phyloP scores from a whole-genome alignment of 2,329 filamentous ascomycete genomes.

The Fusarium irregulare region DNA sequence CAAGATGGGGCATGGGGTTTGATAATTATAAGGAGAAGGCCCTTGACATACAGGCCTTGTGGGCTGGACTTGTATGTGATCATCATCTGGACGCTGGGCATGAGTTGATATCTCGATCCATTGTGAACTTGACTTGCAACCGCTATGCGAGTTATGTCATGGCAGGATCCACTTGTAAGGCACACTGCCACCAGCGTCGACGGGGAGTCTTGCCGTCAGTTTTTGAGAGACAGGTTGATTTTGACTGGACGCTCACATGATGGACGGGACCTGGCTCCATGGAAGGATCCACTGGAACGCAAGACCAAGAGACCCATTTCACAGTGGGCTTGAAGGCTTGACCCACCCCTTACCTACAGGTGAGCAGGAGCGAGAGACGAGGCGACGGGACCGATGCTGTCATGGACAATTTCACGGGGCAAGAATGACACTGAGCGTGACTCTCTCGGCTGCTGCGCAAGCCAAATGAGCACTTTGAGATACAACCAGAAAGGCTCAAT shows the following conservation, averaged over 20 bases:
- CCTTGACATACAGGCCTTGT: not conserved
- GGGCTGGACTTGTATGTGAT: not conserved
- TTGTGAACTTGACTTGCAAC: not conserved
- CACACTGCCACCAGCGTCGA: conserved; percentile 2
- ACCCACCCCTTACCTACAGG: conserved; percentile 23
- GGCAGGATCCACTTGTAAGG: conserved; percentile 30
- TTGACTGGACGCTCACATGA: conserved; percentile 4
- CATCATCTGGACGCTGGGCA: conserved; percentile 31
- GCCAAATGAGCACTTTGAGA: conserved; percentile 22
- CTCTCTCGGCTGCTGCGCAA: conserved; percentile 27
- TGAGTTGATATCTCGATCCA: conserved; percentile 32
- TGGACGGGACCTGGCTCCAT: not conserved
- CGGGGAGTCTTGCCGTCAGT: conserved; percentile 8
- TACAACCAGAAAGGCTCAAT: not conserved
- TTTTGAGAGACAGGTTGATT: not conserved
- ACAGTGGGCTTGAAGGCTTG: conserved; percentile 9
- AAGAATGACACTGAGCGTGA: conserved; percentile 21
- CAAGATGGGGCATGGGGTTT: conserved; percentile 13
- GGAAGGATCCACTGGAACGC: conserved; percentile 21
- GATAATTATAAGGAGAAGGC: not conserved
- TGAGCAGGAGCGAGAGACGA: conserved; percentile 13
- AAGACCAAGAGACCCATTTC: conserved; percentile 29
- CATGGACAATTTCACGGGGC: conserved; percentile 36
- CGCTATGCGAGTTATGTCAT: conserved; percentile 2
- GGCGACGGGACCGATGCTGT: conserved; percentile 29